phyloP scores from a whole-genome alignment of 2,329 filamentous ascomycete genomes.

The Dichotomopilus funicola region DNA sequence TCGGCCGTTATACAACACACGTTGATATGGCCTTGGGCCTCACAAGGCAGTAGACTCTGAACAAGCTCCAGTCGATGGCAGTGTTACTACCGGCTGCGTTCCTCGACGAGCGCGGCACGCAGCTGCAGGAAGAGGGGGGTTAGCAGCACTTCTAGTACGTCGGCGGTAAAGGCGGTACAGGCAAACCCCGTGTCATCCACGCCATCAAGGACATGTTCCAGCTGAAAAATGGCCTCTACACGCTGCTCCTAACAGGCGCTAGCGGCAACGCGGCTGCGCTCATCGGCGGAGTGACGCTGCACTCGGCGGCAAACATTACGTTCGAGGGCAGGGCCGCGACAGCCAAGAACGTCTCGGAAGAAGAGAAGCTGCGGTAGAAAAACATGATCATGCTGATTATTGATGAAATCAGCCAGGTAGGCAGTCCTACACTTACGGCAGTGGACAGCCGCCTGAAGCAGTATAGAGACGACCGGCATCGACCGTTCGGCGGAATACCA shows the following conservation, averaged over 20 bases:
- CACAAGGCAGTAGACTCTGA: not conserved
- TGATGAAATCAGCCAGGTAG: not conserved
- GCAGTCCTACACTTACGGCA: not conserved
- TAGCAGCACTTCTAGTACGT: not conserved
- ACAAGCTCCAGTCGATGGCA: not conserved
- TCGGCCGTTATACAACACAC: not conserved
- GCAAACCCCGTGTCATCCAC: not conserved
- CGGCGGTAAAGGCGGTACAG: not conserved
- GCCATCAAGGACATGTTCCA: slow-evolving; percentile 3
- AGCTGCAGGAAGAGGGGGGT: not conserved
- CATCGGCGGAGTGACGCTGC: not conserved
- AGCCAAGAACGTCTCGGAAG: not conserved
- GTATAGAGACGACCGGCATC: too few relatives aligned
- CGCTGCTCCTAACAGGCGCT: not conserved
- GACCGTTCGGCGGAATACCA: too few relatives aligned
- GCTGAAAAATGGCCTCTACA: not conserved
- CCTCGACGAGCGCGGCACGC: not conserved
- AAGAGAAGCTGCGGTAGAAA: not conserved
- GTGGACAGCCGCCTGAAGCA: not conserved
- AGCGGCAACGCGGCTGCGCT: not conserved
- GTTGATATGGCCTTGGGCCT: not conserved
- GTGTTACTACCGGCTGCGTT: not conserved
- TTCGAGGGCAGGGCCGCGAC: not conserved
- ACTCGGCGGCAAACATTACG: not conserved
- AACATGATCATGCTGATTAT: not conserved